Evolutionary conservation across 345 rosid species (phyloP), one percentile per base, ranked within the genome.

Genomic region (Aquilaria sinensis): DNA sequence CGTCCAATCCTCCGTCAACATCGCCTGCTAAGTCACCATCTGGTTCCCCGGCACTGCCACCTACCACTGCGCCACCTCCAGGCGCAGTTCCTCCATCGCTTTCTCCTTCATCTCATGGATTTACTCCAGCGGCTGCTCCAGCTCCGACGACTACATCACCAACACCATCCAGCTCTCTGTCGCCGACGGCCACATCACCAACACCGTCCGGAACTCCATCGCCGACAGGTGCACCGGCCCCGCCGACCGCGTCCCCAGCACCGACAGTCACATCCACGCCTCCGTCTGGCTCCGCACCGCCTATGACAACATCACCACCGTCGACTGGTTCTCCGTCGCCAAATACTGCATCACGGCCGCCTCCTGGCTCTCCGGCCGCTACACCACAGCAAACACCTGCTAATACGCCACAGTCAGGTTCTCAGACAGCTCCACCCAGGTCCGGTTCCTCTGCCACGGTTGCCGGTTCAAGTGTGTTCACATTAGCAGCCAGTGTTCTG

Each of bases 401-500:
- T 37, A 37, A 37, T 9, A 9, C 51, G 6, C 9, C 50, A 6
- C 4, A 31, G 31, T 4, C 23, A 9, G 31, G 6, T 9, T 7
- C 1, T 1, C 9, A 6, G 31, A 30, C 61, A 1, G 23, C 37
- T 14, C 54, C 14, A 4, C 47, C 56, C 51, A 9, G 23, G 23
- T 9, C 64, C 47, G 23, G 34, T 43, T 50, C 47, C 50, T 61
- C 45, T 32, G 56, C 56, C 55, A 50, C 31, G 47, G 31, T 46
- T 5, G 14, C 64, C 31, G 9, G 10, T 50, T 61, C 64, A 31
- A 50, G 47, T 49, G 47, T 50, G 15, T 31, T 15, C 31, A 14
- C 47, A 1, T 32, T 61, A 5, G 47, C 10, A 32, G 32, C 46
- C 33, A 49, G 47, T 15, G 31, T 49, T 46, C 12, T 61, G 10